Evolutionary conservation across 202 grass and related monocot genomes (phyloP).

Genomic region (Bolboschoenoplectus hybrid): DNA sequence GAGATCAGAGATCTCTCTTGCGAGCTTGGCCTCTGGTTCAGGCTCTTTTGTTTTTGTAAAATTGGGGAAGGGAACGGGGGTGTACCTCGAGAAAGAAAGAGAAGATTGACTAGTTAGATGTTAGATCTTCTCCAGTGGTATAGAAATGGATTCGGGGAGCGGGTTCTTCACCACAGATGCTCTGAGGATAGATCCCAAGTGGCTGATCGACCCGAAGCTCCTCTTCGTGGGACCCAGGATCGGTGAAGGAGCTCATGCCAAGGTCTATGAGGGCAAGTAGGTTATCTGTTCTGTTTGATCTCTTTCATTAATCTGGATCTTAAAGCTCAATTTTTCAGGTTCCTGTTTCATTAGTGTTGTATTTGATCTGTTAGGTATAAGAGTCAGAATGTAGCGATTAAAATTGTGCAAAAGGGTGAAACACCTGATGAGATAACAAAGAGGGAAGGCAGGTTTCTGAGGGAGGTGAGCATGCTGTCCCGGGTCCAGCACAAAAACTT

Average conservation of each 20-base stretch:
- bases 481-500: constrained; percentile 98
- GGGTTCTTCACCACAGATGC: constrained; percentile 57
- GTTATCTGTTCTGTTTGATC: constrained; percentile 43
- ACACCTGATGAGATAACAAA: constrained; percentile 76
- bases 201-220: constrained; percentile 88
- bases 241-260: constrained; percentile 85
- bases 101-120: constrained; percentile 53
- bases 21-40: constrained; percentile 23
- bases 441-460: constrained; percentile 80
- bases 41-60: constrained; percentile 22
- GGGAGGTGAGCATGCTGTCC: constrained; percentile 92
- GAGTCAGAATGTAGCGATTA: constrained; percentile 96
- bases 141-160: constrained; percentile 66
- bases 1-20: constrained; percentile 25
- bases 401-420: constrained; percentile 90
- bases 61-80: neutral
- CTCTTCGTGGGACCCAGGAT: constrained; percentile 89
- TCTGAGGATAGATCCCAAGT: constrained; percentile 68
- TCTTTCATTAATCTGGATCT: constrained; percentile 43
- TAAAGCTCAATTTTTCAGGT: constrained; percentile 37
- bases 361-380: constrained; percentile 63
- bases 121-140: constrained; percentile 42
- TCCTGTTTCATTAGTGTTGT: constrained; percentile 22
- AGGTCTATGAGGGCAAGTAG: constrained; percentile 97
- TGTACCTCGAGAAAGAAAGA: constrained; percentile 12